A percentile compares a stretch with the other conserved stretches of the same genome.
These are phyloP conservation scores for Ascochyta pisi DNA, from an alignment of 2,329 filamentous ascomycete genomes.

Conservation along the genomic window DNA sequence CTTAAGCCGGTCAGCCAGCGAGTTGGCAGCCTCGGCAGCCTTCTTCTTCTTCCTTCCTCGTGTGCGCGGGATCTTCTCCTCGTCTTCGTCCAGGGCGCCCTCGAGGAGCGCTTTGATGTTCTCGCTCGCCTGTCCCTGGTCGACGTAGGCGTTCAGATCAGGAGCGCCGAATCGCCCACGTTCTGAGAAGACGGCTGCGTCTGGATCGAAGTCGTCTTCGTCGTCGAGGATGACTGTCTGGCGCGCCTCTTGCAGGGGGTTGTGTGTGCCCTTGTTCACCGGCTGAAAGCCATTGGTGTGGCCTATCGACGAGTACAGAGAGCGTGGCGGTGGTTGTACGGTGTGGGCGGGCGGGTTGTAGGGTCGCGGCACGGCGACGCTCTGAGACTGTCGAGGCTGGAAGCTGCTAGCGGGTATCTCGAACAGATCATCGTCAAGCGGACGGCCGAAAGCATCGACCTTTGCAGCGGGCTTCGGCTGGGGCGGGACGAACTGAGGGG, in stretches of 20 bases:
- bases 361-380: conserved; percentile 58
- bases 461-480: conserved; percentile 8
- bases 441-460: conserved; percentile 28
- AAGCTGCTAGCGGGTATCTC: conserved; percentile 47
- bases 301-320: conserved; percentile 61
- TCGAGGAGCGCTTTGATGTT: conserved; percentile 85
- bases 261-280: conserved; percentile 38
- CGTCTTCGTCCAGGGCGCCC: conserved; percentile 78
- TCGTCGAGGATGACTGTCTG: conserved; percentile 53
- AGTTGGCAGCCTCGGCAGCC: conserved; percentile 46
- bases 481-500: not conserved
- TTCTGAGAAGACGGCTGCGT: conserved; percentile 54
- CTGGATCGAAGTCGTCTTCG: conserved; percentile 57
- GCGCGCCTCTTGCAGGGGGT: conserved; percentile 39
- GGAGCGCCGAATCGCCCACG: conserved; percentile 59
- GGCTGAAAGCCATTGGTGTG: conserved; percentile 51
- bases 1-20: conserved; percentile 54
- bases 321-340: conserved; percentile 59
- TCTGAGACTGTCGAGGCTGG: conserved; percentile 36
- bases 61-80: conserved; percentile 60
- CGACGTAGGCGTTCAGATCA: conserved; percentile 68
- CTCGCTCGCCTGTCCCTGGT: conserved; percentile 73
- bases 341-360: conserved; percentile 53
- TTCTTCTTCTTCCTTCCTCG: conserved; percentile 55
- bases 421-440: conserved; percentile 42